phyloP scores from a whole-genome alignment of 345 rosid species.

The Salix caprea region DNA sequence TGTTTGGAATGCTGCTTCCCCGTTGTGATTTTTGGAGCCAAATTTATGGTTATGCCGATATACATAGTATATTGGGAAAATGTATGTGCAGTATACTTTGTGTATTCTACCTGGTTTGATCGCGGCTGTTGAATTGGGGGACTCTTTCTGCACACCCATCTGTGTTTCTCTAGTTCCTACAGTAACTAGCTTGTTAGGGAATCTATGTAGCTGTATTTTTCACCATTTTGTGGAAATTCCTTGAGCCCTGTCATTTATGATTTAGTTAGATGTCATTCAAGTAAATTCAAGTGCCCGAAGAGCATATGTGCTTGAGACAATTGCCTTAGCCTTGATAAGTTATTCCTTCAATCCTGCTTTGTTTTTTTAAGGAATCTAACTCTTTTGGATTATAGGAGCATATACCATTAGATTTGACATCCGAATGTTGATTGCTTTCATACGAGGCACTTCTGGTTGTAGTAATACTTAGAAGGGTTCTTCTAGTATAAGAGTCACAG shows the following conservation, averaged over 20 bases:
- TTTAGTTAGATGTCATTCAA: not conserved
- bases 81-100: not conserved
- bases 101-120: not conserved
- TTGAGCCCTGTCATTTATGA: not conserved
- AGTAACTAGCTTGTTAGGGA: not conserved
- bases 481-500: not conserved
- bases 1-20: not conserved
- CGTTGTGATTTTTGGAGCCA: not conserved
- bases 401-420: not conserved
- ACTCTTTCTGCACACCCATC: not conserved
- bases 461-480: not conserved
- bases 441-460: not conserved
- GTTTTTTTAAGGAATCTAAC: not conserved
- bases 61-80: not conserved
- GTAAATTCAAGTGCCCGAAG: not conserved
- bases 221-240: not conserved
- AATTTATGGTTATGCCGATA: not conserved
- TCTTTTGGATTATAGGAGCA: not conserved
- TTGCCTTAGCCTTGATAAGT: too few relatives aligned
- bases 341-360: not conserved
- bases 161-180: not conserved
- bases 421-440: not conserved
- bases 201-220: not conserved
- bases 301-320: not conserved
- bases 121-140: not conserved